Evolutionary conservation across 164 flowering plant species (phyloP), one percentile per base, ranked within the genome.

Genomic region (Annona cherimola): DNA sequence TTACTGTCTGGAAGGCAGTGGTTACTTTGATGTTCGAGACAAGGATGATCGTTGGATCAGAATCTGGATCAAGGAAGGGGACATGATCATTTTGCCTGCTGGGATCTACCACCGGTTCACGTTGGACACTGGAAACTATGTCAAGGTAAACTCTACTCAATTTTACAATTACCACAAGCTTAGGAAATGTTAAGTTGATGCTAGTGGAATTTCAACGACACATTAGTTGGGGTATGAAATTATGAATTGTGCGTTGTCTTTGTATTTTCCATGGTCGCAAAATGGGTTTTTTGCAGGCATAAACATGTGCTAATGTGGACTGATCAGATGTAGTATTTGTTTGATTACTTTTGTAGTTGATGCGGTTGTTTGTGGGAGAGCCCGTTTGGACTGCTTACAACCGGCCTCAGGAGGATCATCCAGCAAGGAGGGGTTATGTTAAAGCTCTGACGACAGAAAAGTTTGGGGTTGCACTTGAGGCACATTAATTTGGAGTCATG

Each of bases 101-200:
- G 99, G 99, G 59, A 93, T 95, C 73, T 93, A 95, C 86, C 99
- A 95, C 75, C 88, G 99, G 5, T 93, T 95, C 79, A 95, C 99
- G 4, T 86, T 91, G 0, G 98, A 95, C 77, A 86, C 88, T 14
- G 72, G 69, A 26, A 86, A 95, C 86, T 91, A 95, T 68, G 75
- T 86, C 39, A 95, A 93, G 97, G 99, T 91, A 78, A 76, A 18
- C 69, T 20, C 7, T 20, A 7, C 19, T 26, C 35, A 26, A 26
- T 26, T 26, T 26, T 26, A 26, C 35, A 26, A 26, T 26, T 26
- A 1, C 35, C 35, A 26, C 35, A 26, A 26, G 35, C 35, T 26
- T 26, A 1, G 35, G 35, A 26, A 26, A 26, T 26, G 35, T 26
- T 26, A 26, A 26, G 0, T 26, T 26, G 35, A 26, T 26, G 35